These are phyloP conservation scores for Colletotrichum tropicale DNA, from an alignment of 2,329 filamentous ascomycete species.

Conservation along the genomic window DNA sequence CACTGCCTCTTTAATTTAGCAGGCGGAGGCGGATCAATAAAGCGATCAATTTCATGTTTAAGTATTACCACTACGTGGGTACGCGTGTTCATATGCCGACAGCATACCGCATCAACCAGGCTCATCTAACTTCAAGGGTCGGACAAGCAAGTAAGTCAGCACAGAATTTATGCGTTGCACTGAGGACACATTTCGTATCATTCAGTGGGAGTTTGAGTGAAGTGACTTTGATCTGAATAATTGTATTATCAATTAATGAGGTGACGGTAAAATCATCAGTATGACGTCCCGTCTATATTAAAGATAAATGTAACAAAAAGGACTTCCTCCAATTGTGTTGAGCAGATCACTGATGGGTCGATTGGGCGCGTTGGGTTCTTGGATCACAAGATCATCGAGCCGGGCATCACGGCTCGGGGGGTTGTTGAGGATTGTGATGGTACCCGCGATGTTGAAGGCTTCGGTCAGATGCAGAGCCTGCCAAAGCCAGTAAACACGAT, in stretches of 20 bases:
- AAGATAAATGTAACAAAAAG: conserved; percentile 37
- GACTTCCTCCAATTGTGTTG: conserved; percentile 33
- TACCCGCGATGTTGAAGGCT: conserved; percentile 23
- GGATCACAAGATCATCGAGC: conserved; percentile 27
- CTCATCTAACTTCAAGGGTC: background rate
- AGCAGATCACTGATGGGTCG: conserved; percentile 34
- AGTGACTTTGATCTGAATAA: background rate
- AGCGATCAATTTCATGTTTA: background rate
- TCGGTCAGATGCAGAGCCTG: conserved; percentile 23
- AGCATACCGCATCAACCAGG: rapidly evolving
- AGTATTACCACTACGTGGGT: background rate
- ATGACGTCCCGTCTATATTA: background rate
- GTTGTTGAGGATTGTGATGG: conserved; percentile 19
- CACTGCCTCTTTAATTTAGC: background rate
- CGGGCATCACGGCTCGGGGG: conserved; percentile 24
- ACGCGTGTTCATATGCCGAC: background rate
- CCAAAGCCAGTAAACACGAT: conserved; percentile 31
- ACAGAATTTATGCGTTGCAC: background rate
- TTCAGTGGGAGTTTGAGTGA: background rate
- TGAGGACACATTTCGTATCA: background rate
- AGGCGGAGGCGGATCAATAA: background rate
- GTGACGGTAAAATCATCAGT: background rate
- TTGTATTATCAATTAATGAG: background rate
- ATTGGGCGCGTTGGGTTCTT: conserved; percentile 26
- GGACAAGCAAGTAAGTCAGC: background rate